A percentile compares a stretch with the other conserved stretches of the same genome.
Conservation (phyloP, 2,329 filamentous ascomycete species). For the Stemphylium lycopersici region DNA sequence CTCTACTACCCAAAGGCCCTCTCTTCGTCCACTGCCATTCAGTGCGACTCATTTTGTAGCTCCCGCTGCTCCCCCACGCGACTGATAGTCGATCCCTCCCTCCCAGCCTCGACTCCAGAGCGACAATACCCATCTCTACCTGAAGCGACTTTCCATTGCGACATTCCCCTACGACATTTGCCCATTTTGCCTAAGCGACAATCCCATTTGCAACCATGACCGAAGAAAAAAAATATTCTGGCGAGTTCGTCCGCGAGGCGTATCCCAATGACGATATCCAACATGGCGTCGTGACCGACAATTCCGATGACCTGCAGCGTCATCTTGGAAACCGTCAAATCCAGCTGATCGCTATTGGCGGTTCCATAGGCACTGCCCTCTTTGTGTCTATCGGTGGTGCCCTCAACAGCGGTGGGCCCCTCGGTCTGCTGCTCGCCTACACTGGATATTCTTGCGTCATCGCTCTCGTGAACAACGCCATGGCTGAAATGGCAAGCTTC, state of each 20-base stretch:
- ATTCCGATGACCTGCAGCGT: constrained; percentile 47
- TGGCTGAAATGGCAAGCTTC: constrained; percentile 69
- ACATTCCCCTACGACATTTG: constrained; percentile 18
- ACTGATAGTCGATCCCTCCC: constrained; percentile 15
- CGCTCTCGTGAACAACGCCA: constrained; percentile 67
- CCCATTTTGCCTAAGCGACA: constrained; percentile 20
- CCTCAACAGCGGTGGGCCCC: constrained; percentile 57
- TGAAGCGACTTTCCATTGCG: constrained; percentile 23
- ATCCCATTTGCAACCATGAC: constrained; percentile 35
- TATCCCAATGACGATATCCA: constrained; percentile 34
- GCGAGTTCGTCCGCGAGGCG: constrained; percentile 36
- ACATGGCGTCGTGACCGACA: constrained; percentile 39
- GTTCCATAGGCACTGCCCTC: constrained; percentile 54
- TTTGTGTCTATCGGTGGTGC: constrained; percentile 68
- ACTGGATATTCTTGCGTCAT: constrained; percentile 62
- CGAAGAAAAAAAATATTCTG: constrained; percentile 41
- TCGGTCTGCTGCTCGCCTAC: constrained; percentile 65
- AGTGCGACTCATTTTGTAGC: constrained; percentile 34
- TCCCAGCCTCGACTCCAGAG: constrained; percentile 20
- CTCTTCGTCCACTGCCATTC: constrained; percentile 26
- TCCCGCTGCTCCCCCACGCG: constrained; percentile 25
- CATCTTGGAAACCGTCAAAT: constrained; percentile 50
- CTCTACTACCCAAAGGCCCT: constrained; percentile 16
- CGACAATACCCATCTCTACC: constrained; percentile 16
- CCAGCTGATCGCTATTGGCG: constrained; percentile 51